Percentiles rank a stretch among this genome's conserved stretches.
Evolutionary conservation across 2,329 filamentous ascomycete species (phyloP).

Genomic region (Trichoderma sp.): DNA sequence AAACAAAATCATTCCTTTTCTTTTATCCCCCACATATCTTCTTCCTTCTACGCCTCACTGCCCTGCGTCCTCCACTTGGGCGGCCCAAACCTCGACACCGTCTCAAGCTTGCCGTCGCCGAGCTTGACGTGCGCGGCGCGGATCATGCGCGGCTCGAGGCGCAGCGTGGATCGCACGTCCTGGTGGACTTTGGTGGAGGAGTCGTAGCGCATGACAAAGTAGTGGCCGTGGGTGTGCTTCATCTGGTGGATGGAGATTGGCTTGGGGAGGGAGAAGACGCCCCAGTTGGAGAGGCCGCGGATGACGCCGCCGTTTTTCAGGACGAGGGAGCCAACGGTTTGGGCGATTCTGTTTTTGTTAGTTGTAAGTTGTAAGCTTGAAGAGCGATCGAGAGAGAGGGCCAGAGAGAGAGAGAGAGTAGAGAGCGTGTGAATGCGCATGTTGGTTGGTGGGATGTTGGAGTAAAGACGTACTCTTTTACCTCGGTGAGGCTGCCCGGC

Average conservation of each 20-base stretch:
- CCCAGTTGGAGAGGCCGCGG: slow-evolving; percentile 94
- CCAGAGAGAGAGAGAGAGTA: too few relatives aligned
- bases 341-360: slow-evolving; percentile 83
- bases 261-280: slow-evolving; percentile 82
- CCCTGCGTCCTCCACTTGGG: slow-evolving; percentile 51
- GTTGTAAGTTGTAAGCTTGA: too few relatives aligned
- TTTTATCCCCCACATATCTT: neutral
- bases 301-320: slow-evolving; percentile 85
- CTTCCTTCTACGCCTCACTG: slow-evolving; percentile 35
- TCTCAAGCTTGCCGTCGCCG: slow-evolving; percentile 62
- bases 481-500: slow-evolving; percentile 83
- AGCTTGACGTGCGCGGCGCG: slow-evolving; percentile 85
- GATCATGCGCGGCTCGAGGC: slow-evolving; percentile 87
- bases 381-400: too few relatives aligned
- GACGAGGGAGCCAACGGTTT: slow-evolving; percentile 78
- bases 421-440: neutral
- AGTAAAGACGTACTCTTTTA: slow-evolving; percentile 78
- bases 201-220: slow-evolving; percentile 98
- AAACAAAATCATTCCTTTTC: neutral
- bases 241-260: slow-evolving; percentile 79
- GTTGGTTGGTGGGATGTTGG: neutral
- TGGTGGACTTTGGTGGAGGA: slow-evolving; percentile 71
- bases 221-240: slow-evolving; percentile 82
- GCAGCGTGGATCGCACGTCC: slow-evolving; percentile 72
- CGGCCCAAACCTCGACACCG: slow-evolving; percentile 51